These are phyloP conservation scores for Phaeophleospora eucalypticola DNA, from an alignment of 2,329 filamentous ascomycete genomes.

Conservation along the genomic window DNA sequence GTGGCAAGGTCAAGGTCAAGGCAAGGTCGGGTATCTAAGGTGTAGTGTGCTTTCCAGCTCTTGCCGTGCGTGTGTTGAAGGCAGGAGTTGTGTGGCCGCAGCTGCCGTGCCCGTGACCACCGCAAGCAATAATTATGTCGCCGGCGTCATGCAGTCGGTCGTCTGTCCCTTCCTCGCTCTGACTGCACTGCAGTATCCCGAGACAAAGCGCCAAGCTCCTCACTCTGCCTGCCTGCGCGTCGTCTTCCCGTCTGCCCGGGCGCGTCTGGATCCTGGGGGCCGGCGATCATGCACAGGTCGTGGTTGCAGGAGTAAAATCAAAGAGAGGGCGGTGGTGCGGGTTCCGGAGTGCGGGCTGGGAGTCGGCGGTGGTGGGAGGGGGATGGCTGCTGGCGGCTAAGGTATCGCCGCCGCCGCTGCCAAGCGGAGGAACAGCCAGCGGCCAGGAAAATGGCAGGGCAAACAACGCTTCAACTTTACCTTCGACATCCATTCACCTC, in stretches of 20 bases:
- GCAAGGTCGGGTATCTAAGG: too few relatives aligned
- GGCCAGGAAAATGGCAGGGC: not conserved
- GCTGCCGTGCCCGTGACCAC: not conserved
- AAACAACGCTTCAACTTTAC: not conserved
- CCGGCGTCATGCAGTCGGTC: not conserved
- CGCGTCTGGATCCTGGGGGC: too few relatives aligned
- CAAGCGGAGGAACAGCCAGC: not conserved
- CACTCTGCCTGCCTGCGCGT: too few relatives aligned
- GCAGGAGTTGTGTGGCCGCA: not conserved
- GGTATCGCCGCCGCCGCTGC: not conserved
- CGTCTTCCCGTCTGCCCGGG: too few relatives aligned
- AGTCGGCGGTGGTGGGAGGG: not conserved
- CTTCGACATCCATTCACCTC: too few relatives aligned
- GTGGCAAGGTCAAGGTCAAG: not conserved
- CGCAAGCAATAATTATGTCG: not conserved
- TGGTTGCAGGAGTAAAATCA: too few relatives aligned
- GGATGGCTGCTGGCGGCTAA: not conserved
- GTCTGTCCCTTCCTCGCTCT: not conserved
- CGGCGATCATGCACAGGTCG: too few relatives aligned
- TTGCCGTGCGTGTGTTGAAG: not conserved
- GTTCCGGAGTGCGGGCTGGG: not conserved
- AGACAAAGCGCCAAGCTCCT: not conserved
- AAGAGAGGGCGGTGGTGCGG: too few relatives aligned
- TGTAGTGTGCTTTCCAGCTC: too few relatives aligned
- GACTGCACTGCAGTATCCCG: too few relatives aligned